Base-by-base conservation (phyloP, 768 basidiomycete species). In the Trametes coccinea region DNA sequence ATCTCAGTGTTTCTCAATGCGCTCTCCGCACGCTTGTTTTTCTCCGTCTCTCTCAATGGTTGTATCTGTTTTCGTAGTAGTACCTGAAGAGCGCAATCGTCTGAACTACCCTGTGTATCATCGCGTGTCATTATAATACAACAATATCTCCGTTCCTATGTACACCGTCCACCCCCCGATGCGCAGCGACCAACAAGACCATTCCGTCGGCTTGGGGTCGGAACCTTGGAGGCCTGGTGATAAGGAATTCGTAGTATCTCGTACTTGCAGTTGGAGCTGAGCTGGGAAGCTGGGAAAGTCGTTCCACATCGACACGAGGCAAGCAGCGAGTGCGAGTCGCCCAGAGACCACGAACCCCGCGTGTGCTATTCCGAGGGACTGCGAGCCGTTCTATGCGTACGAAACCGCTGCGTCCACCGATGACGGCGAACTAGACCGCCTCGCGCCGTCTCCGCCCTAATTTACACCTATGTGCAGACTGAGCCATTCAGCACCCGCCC, bases 21-120 rank as follows among this genome's bases (percentile, higher is more conserved):
- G 41, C 53, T 63, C 59, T 41, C 33, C 47, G 40, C 22, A 34
- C 39, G 46, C 56, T 54, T 56, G 48, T 52, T 63, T 43, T 63
- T 59, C 57, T 39, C 56, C 45, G 59, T 59, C 57, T 39, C 56
- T 40, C 39, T 55, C 43, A 40, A 30, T 16, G 31, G 37, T 22
- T 41, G 41, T 31, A 47, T 17, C 41, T 65, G 64, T 65, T 65
- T 65, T 65, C 60, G 64, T 65, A 63, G 56, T 65, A 63, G 56
- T 49, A 64, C 46, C 39, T 45, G n/a, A 51, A 64, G 46, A 56
- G 59, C 59, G 59, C 55, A 53, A 55, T 49, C 48, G 16, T 53
- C 40, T 39, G 43, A 53, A 58, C 47, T 39, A 50, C 31, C 59
- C 59, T 46, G 54, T 64, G 63, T 64, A 64, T 53, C 63, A 60